These are phyloP conservation scores for Epichloe gansuensis DNA, from an alignment of 2,329 filamentous ascomycete species.

Conservation along the genomic window DNA sequence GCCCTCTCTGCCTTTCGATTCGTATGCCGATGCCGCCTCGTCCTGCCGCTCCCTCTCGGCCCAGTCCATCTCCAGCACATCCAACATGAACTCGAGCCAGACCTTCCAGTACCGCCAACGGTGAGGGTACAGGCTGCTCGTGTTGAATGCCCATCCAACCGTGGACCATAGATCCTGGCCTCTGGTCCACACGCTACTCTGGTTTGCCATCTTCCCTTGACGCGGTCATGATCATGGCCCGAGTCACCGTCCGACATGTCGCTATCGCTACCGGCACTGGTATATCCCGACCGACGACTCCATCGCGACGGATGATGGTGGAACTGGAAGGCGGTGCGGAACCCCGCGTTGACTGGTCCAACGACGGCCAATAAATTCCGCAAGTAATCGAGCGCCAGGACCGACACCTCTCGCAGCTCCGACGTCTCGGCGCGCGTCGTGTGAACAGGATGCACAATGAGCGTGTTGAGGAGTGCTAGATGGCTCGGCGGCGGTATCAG, in stretches of 20 bases:
- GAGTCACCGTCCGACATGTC: constrained; percentile 29
- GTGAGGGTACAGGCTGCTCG: constrained; percentile 57
- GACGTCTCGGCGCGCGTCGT: constrained; percentile 58
- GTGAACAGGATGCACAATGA: constrained; percentile 69
- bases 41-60: constrained; percentile 42
- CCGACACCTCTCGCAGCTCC: constrained; percentile 50
- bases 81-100: constrained; percentile 71
- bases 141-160: constrained; percentile 88
- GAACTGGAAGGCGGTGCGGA: constrained; percentile 65
- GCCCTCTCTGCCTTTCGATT: constrained; percentile 8
- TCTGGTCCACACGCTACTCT: constrained; percentile 58
- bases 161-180: constrained; percentile 82
- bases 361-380: constrained; percentile 51
- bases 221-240: constrained; percentile 35
- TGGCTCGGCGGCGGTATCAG: constrained; percentile 59
- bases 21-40: constrained; percentile 18
- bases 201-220: constrained; percentile 49
- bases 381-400: constrained; percentile 58
- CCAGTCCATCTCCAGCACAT: constrained; percentile 64
- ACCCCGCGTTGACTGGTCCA: constrained; percentile 57
- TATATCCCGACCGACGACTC: constrained; percentile 21
- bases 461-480: constrained; percentile 64
- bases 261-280: constrained; percentile 29
- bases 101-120: constrained; percentile 73
- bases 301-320: constrained; percentile 22